Conservation (phyloP, 768 basidiomycete species). For the Chalciporus chontae region DNA sequence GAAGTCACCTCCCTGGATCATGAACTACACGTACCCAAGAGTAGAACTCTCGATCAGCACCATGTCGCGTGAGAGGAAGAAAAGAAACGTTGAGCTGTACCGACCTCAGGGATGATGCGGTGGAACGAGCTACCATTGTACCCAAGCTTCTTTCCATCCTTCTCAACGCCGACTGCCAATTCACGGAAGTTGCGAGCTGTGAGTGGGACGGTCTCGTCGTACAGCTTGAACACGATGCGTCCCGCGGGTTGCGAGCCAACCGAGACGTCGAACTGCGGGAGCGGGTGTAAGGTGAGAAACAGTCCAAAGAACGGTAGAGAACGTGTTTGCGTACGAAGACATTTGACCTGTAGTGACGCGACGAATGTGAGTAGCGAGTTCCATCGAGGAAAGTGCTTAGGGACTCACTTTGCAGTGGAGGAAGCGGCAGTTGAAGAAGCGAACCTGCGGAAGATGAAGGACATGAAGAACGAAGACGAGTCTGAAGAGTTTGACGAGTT, state of each 20-base stretch:
- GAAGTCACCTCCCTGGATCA: conserved; percentile 89
- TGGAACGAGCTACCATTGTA: conserved; percentile 73
- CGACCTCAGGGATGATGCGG: conserved; percentile 62
- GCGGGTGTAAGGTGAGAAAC: not conserved
- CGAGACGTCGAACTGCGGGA: conserved; percentile 56
- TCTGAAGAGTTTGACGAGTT: conserved; percentile 12
- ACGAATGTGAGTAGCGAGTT: conserved; percentile 3
- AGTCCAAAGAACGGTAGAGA: not conserved
- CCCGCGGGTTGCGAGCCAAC: conserved; percentile 61
- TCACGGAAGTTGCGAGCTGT: conserved; percentile 82
- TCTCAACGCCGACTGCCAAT: conserved; percentile 51
- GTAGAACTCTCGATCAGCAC: not conserved
- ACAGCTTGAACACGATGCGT: conserved; percentile 79
- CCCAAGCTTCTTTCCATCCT: conserved; percentile 55
- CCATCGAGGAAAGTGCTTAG: not conserved
- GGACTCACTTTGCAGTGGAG: conserved; percentile 14
- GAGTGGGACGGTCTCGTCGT: conserved; percentile 77
- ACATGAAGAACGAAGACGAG: conserved; percentile 35
- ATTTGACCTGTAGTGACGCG: conserved; percentile 10
- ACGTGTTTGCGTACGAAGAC: conserved; percentile 33
- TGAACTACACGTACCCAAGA: conserved; percentile 46
- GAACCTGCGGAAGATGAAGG: conserved; percentile 50
- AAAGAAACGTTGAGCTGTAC: conserved; percentile 10
- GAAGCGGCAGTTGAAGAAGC: conserved; percentile 34
- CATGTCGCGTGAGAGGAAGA: not conserved